phyloP scores from a whole-genome alignment of 805 yeast genomes.

The Nakazawaea anatomiae region DNA sequence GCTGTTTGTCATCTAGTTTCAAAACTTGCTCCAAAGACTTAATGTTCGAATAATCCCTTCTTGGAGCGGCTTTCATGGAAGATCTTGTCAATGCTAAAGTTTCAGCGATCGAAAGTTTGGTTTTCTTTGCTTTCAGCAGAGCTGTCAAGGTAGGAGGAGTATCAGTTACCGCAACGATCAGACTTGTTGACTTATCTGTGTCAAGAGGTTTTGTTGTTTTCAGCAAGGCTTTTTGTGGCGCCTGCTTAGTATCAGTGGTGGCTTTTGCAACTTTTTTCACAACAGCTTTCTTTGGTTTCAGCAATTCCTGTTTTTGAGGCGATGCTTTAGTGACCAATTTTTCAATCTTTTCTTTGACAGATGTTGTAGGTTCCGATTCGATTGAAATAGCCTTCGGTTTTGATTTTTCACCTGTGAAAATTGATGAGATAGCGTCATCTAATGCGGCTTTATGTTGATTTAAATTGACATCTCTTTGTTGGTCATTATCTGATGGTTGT shows the following conservation, averaged over 20 bases:
- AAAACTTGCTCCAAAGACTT: slow-evolving; percentile 14
- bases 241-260: neutral
- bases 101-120: slow-evolving; percentile 49
- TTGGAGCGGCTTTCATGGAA: slow-evolving; percentile 28
- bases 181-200: neutral
- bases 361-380: neutral
- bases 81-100: slow-evolving; percentile 51
- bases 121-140: slow-evolving; percentile 11
- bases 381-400: slow-evolving; percentile 1
- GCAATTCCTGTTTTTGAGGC: neutral
- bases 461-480: neutral
- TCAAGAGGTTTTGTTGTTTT: neutral
- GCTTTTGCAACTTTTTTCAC: neutral
- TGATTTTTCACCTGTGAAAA: slow-evolving; percentile 1
- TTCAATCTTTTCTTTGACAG: neutral
- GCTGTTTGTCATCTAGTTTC: slow-evolving; percentile 11
- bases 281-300: neutral
- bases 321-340: neutral
- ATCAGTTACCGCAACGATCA: too few relatives aligned
- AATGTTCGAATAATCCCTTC: slow-evolving; percentile 25
- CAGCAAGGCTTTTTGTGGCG: neutral
- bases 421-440: slow-evolving; percentile 9
- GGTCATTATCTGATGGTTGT: neutral
- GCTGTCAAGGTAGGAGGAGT: neutral
- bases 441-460: slow-evolving; percentile 6